These are phyloP conservation scores for Amanita rimosa DNA, from an alignment of 768 basidiomycete species.

Conservation along the genomic window DNA sequence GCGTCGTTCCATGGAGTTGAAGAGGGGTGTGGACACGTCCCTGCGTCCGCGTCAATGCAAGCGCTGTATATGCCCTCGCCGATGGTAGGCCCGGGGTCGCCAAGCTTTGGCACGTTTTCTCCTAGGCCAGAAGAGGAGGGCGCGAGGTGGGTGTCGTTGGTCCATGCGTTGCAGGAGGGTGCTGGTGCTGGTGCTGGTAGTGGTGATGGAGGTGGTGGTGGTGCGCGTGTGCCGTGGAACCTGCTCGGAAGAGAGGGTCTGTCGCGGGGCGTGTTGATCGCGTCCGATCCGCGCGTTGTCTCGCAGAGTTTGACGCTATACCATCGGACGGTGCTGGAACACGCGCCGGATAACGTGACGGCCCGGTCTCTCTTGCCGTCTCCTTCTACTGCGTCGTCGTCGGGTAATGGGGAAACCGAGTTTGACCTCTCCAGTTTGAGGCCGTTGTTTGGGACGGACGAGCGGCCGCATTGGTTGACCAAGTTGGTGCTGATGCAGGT, in stretches of 20 bases:
- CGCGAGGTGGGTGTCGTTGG: conserved; percentile 27
- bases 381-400: conserved; percentile 10
- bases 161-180: conserved; percentile 26
- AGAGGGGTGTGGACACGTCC: conserved; percentile 20
- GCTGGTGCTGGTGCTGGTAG: no score
- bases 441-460: conserved; percentile 56
- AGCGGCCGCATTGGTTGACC: conserved; percentile 74
- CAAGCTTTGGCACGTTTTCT: conserved; percentile 39
- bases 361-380: conserved; percentile 28
- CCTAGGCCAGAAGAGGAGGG: conserved; percentile 37
- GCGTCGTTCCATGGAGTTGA: conserved; percentile 16
- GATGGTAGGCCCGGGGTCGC: conserved; percentile 25
- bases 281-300: conserved; percentile 49
- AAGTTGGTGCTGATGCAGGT: conserved; percentile 61
- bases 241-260: conserved; percentile 55
- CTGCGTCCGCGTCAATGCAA: conserved; percentile 37
- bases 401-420: conserved; percentile 5
- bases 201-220: no score
- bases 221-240: conserved; percentile 29
- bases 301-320: conserved; percentile 54
- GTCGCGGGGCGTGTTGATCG: conserved; percentile 51
- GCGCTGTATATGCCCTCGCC: conserved; percentile 44
- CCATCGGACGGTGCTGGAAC: conserved; percentile 42
- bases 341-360: conserved; percentile 42
- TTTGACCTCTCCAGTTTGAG: conserved; percentile 10